Conservation (phyloP, 2,329 filamentous ascomycete genomes). For the Hypoxylon sp. region DNA sequence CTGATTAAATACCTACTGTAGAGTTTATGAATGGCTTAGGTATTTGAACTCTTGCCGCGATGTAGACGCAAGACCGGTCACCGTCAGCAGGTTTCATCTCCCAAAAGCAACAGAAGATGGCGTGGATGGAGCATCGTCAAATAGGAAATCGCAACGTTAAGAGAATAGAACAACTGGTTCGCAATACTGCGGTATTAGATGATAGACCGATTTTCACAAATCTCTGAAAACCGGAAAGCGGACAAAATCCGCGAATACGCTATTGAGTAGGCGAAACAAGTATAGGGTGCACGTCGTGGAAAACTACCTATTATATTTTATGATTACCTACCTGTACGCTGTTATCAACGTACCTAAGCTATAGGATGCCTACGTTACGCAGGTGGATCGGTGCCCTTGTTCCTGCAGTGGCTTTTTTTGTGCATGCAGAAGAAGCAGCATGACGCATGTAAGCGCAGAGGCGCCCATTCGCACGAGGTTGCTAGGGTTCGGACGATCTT, state of each 20-base stretch:
- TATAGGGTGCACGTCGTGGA: background rate
- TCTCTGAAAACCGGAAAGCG: no score
- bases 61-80: constrained; percentile 4
- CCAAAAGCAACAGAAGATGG: background rate
- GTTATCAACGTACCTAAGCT: background rate
- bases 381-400: constrained; percentile 10
- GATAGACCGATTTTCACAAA: no score
- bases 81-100: background rate
- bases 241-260: background rate
- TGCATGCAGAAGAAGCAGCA: background rate
- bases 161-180: background rate
- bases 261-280: background rate
- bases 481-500: constrained; percentile 3
- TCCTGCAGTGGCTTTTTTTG: background rate
- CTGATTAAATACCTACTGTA: no score
- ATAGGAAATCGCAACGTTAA: background rate
- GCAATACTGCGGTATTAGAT: background rate
- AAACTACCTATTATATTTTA: background rate
- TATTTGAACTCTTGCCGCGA: background rate
- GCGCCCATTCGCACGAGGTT: background rate
- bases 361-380: background rate
- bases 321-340: background rate
- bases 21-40: constrained; percentile 1
- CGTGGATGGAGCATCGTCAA: background rate
- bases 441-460: background rate